A percentile compares a stretch with the other conserved stretches of the same genome.
Conservation (phyloP, 2,329 filamentous ascomycete genomes). For the Calonectria pseudoreteaudii region DNA sequence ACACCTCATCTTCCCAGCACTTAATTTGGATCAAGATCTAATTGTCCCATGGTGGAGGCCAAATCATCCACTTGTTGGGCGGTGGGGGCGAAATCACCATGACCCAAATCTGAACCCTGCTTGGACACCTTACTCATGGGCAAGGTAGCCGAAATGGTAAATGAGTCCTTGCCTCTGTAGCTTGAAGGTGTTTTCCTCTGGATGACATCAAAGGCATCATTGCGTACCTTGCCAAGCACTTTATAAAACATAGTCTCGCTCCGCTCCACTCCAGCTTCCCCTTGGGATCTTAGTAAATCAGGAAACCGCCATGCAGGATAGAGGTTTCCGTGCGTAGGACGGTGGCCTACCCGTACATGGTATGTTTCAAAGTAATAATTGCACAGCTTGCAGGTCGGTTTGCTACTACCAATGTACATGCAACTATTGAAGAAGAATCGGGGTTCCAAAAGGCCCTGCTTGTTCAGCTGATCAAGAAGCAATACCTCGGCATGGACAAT, state of each 20-base stretch:
- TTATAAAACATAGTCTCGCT: constrained; percentile 18
- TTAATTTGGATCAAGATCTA: neutral
- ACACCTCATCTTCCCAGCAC: neutral
- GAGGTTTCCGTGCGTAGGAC: constrained; percentile 46
- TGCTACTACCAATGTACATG: constrained; percentile 50
- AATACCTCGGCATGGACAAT: constrained; percentile 49
- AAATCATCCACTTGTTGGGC: neutral
- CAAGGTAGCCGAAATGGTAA: constrained; percentile 58
- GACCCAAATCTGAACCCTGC: neutral
- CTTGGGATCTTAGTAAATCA: constrained; percentile 35
- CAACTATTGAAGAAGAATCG: constrained; percentile 43
- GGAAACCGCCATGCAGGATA: constrained; percentile 49
- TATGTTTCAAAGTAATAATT: constrained; percentile 42
- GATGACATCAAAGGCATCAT: constrained; percentile 27
- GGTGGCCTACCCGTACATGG: constrained; percentile 35
- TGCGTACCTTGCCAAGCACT: constrained; percentile 19
- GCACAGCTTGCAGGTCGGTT: constrained; percentile 51
- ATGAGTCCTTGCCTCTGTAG: constrained; percentile 25
- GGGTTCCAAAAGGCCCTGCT: constrained; percentile 16
- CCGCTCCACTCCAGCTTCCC: neutral
- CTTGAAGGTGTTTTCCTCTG: constrained; percentile 13
- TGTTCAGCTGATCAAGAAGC: constrained; percentile 39
- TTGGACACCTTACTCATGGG: constrained; percentile 34
- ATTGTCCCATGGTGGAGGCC: neutral
- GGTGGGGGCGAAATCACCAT: neutral